Evolutionary conservation across 2,329 filamentous ascomycete genomes (phyloP).

Genomic region (Colletotrichum paranaense): DNA sequence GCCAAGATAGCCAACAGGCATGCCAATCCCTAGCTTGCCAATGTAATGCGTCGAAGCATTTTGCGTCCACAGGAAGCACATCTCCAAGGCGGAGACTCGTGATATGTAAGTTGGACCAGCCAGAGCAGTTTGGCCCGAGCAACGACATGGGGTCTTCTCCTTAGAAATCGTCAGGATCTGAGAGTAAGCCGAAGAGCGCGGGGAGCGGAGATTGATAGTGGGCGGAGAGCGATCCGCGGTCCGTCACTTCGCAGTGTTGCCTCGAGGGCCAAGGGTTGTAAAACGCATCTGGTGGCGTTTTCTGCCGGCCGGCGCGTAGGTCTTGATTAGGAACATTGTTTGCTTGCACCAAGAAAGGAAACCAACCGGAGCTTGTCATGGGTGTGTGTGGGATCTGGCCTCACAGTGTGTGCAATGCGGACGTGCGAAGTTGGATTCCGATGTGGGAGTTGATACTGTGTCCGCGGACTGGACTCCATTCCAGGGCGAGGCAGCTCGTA

Average conservation of each 20-base stretch:
- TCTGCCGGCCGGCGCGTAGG: constrained; percentile 10
- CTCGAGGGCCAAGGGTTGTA: neutral
- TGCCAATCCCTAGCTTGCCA: neutral
- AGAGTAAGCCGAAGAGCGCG: neutral
- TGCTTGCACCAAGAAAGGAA: constrained; percentile 23
- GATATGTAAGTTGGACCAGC: neutral
- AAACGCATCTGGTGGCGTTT: constrained; percentile 10
- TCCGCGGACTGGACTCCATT: constrained; percentile 21
- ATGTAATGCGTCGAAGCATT: neutral
- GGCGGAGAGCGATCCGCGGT: neutral
- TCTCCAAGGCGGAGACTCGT: neutral
- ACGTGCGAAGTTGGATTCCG: constrained; percentile 32
- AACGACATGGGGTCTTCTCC: neutral
- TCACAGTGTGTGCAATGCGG: constrained; percentile 34
- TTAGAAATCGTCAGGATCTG: neutral
- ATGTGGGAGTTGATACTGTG: constrained; percentile 32
- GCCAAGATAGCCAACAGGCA: neutral
- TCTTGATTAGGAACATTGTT: constrained; percentile 29
- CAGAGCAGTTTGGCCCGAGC: neutral
- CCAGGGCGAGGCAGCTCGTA: neutral
- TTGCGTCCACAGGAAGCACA: neutral
- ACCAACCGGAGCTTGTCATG: constrained; percentile 33
- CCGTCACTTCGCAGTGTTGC: neutral
- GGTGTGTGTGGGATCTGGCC: constrained; percentile 30
- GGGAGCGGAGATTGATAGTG: neutral